Percentiles rank a stretch among this genome's conserved stretches.
Conservation (phyloP, 371 early-diverging fungal species). For the Mucor saturninus region DNA sequence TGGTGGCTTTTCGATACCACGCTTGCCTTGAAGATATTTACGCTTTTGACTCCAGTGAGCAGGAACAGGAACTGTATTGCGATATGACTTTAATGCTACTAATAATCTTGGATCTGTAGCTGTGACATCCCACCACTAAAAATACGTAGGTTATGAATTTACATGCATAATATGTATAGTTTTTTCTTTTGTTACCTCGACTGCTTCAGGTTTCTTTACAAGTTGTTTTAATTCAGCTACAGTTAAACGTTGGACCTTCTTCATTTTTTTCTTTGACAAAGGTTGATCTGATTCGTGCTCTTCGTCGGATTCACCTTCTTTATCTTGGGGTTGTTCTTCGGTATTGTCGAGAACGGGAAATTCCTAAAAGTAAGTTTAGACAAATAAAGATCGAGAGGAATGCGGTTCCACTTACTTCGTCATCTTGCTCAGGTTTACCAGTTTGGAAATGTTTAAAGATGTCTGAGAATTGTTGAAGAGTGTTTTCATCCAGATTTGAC, state of each 20-base stretch:
- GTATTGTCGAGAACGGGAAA: constrained; percentile 56
- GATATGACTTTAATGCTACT: constrained; percentile 87
- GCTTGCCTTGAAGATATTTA: constrained; percentile 94
- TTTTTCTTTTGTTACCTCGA: constrained; percentile 71
- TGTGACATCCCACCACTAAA: constrained; percentile 79
- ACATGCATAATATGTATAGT: not conserved
- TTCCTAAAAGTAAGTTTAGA: constrained; percentile 5
- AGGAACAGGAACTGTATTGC: constrained; percentile 96
- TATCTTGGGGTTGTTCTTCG: constrained; percentile 48
- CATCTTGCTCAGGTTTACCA: constrained; percentile 36
- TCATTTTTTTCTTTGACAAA: constrained; percentile 48
- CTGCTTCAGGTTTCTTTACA: constrained; percentile 92
- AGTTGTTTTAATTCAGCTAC: constrained; percentile 94
- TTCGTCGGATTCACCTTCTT: constrained; percentile 25
- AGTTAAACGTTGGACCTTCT: constrained; percentile 52
- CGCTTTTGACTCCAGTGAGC: constrained; percentile 96
- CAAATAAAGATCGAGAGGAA: not conserved
- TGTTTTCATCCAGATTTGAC: constrained; percentile 39
- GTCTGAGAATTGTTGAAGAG: constrained; percentile 46
- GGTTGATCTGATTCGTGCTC: constrained; percentile 54
- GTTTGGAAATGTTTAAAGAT: constrained; percentile 51
- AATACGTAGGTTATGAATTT: not conserved
- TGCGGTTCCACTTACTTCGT: constrained; percentile 29
- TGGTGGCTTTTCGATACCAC: constrained; percentile 94
- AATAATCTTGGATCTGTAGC: constrained; percentile 90